Evolutionary conservation across 2,329 filamentous ascomycete genomes (phyloP).

Genomic region (Gyromitra esculenta): DNA sequence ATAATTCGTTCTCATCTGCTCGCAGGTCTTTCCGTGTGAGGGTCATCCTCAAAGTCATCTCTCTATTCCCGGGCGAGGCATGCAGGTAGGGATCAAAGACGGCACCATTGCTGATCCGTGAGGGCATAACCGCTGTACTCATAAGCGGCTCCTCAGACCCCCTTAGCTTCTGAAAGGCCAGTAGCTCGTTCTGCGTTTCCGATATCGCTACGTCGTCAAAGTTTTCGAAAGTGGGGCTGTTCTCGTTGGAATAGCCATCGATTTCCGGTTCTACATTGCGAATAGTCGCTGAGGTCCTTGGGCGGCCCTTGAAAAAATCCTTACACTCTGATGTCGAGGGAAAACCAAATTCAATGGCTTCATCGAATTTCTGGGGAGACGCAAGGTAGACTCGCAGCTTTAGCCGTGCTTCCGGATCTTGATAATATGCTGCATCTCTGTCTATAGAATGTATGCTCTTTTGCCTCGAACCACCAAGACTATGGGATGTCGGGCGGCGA

Average conservation of each 20-base stretch:
- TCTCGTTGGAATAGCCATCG: constrained; percentile 37
- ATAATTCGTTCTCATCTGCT: constrained; percentile 75
- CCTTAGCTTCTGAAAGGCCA: constrained; percentile 35
- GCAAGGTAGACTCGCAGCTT: constrained; percentile 87
- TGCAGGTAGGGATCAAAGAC: constrained; percentile 63
- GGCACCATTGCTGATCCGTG: constrained; percentile 56
- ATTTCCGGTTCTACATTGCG: constrained; percentile 52
- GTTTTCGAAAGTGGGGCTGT: constrained; percentile 51
- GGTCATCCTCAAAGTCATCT: constrained; percentile 98
- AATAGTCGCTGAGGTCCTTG: constrained; percentile 59
- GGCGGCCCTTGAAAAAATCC: constrained; percentile 57
- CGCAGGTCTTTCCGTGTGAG: constrained; percentile 88
- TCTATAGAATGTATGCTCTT: constrained; percentile 68
- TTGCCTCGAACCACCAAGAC: constrained; percentile 65
- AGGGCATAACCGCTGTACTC: constrained; percentile 60
- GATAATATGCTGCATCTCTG: constrained; percentile 80
- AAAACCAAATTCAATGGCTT: constrained; percentile 93
- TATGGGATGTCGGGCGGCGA: constrained; percentile 59
- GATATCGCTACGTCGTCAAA: constrained; percentile 41
- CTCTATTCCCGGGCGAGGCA: constrained; percentile 71
- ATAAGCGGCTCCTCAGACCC: constrained; percentile 57
- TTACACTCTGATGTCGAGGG: constrained; percentile 66
- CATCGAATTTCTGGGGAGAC: constrained; percentile 93
- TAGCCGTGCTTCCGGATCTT: constrained; percentile 85
- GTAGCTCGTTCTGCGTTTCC: constrained; percentile 35